Evolutionary conservation across 129 eudicot species (phyloP).

Genomic region (Logfia minima): DNA sequence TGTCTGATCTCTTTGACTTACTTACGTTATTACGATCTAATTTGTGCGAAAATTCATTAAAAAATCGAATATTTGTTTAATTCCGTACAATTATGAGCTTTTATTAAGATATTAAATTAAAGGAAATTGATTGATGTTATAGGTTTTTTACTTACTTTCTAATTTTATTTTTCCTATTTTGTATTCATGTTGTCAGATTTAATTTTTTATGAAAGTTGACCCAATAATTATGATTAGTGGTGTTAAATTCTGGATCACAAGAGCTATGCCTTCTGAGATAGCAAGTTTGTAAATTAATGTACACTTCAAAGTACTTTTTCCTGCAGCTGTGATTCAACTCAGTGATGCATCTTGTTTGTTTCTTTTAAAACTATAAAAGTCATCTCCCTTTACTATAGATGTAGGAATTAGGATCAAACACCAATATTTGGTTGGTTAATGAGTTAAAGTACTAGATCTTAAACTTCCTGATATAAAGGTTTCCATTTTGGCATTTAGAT

Average conservation of each 20-base stretch:
- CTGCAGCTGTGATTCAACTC: neutral
- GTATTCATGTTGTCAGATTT: neutral
- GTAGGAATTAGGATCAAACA: too few species aligned
- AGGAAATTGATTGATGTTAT: slow-evolving; percentile 6
- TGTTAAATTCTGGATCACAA: slow-evolving; percentile 13
- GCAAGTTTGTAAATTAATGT: neutral
- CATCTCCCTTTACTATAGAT: too few species aligned
- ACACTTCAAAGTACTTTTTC: neutral
- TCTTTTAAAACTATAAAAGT: too few species aligned
- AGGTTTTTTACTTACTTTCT: neutral
- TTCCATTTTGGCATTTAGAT: too few species aligned
- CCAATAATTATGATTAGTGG: neutral
- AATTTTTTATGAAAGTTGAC: neutral
- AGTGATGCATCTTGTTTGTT: neutral
- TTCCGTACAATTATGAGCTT: slow-evolving; percentile 12
- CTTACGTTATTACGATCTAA: slow-evolving; percentile 12
- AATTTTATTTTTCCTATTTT: neutral
- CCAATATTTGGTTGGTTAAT: too few species aligned
- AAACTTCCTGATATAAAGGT: too few species aligned
- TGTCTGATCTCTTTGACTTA: slow-evolving; percentile 14
- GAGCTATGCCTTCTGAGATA: slow-evolving; percentile 15
- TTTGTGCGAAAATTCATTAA: neutral
- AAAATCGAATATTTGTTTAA: neutral
- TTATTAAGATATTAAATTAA: neutral
- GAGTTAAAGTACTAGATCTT: too few species aligned